Evolutionary conservation across 2,329 filamentous ascomycete genomes (phyloP).

Genomic region (Aspergillus jensenii): DNA sequence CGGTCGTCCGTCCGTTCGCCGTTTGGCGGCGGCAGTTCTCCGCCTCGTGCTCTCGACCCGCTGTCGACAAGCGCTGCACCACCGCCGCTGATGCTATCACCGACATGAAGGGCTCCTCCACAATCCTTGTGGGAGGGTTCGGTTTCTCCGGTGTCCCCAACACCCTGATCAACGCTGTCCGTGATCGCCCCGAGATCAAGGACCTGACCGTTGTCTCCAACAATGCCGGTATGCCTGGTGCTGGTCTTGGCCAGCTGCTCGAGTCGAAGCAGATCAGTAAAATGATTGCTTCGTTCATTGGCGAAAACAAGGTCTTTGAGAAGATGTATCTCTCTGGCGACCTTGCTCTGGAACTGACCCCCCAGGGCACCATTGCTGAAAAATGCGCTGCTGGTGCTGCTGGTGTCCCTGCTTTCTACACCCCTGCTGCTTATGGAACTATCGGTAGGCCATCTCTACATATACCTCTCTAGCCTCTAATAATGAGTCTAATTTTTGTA

Average conservation of each 20-base stretch:
- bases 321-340: slow-evolving; percentile 82
- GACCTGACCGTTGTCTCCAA: slow-evolving; percentile 78
- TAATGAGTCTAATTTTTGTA: slow-evolving; percentile 15
- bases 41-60: slow-evolving; percentile 60
- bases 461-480: not conserved
- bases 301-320: slow-evolving; percentile 83
- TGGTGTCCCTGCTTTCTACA: slow-evolving; percentile 85
- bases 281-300: slow-evolving; percentile 74
- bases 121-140: slow-evolving; percentile 74
- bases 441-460: too few species aligned
- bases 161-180: slow-evolving; percentile 62
- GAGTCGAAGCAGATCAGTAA: slow-evolving; percentile 71
- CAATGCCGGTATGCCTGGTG: slow-evolving; percentile 71
- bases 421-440: slow-evolving; percentile 75
- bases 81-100: slow-evolving; percentile 69
- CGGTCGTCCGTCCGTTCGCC: slow-evolving; percentile 30
- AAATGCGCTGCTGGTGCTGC: slow-evolving; percentile 80
- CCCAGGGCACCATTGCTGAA: slow-evolving; percentile 86
- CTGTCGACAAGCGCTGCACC: slow-evolving; percentile 73
- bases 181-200: slow-evolving; percentile 55
- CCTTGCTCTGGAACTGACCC: slow-evolving; percentile 82
- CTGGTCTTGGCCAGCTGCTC: slow-evolving; percentile 70
- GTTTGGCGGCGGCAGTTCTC: slow-evolving; percentile 60
- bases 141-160: slow-evolving; percentile 64
- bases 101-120: slow-evolving; percentile 70